A percentile compares a stretch with the other conserved stretches of the same genome.
These are phyloP conservation scores for Coniochaeta prunicola DNA, from an alignment of 2,329 filamentous ascomycete genomes.

Conservation along the genomic window DNA sequence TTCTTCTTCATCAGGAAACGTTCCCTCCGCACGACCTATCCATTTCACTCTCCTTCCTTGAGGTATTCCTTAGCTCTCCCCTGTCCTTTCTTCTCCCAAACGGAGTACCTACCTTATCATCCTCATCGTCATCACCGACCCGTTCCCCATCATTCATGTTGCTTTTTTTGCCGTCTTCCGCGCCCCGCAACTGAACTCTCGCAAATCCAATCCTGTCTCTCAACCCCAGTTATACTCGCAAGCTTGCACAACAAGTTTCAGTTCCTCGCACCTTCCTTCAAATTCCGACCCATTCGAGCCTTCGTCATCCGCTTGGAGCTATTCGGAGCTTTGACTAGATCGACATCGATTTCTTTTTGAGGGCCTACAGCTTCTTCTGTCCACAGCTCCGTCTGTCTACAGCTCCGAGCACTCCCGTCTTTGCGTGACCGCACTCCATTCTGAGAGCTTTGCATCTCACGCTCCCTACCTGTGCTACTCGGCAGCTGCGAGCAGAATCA, in stretches of 20 bases:
- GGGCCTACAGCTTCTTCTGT: not conserved
- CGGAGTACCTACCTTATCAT: not conserved
- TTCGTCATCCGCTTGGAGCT: not conserved
- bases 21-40: not conserved
- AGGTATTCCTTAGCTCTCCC: not conserved
- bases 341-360: not conserved
- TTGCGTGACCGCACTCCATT: not conserved
- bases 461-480: constrained; percentile 1
- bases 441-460: not conserved
- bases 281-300: not conserved
- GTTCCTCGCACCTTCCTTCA: constrained; percentile 5
- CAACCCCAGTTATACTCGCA: constrained; percentile 9
- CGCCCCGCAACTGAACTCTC: constrained; percentile 11
- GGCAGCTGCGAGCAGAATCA: not conserved
- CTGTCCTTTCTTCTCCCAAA: not conserved
- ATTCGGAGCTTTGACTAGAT: not conserved
- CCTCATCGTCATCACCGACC: not conserved
- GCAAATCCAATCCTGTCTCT: constrained; percentile 13
- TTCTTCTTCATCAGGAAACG: not conserved
- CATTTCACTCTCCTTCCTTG: not conserved
- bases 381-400: not conserved
- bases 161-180: constrained; percentile 10
- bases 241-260: constrained; percentile 6
- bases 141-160: not conserved
- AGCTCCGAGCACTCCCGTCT: not conserved